Conservation (phyloP, 148 eudicot species). For the Vaccinium myrtillus region DNA sequence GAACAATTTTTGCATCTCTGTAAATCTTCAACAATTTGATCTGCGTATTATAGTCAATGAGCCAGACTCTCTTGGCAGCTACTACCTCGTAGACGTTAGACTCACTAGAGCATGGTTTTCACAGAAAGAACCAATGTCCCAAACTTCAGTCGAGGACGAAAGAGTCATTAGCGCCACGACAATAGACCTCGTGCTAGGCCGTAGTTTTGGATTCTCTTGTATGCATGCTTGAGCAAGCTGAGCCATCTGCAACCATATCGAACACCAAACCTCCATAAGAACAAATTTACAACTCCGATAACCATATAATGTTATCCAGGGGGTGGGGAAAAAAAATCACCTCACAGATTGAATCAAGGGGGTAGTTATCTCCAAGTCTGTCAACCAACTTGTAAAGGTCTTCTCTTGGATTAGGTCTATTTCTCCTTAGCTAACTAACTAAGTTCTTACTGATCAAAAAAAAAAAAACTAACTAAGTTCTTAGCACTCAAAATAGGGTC, state of each 20-base stretch:
- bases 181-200: slow-evolving; percentile 74
- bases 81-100: slow-evolving; percentile 62
- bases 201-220: slow-evolving; percentile 56
- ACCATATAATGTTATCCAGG: too few relatives aligned
- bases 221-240: slow-evolving; percentile 81
- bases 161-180: slow-evolving; percentile 67
- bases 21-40: too few relatives aligned
- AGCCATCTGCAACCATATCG: slow-evolving; percentile 34
- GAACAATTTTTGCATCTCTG: too few relatives aligned
- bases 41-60: background rate
- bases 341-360: slow-evolving; percentile 48
- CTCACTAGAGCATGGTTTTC: slow-evolving; percentile 49
- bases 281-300: background rate
- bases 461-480: too few relatives aligned
- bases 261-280: background rate
- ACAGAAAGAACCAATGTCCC: slow-evolving; percentile 62
- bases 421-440: background rate
- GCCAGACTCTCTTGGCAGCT: background rate
- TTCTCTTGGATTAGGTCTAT: slow-evolving; percentile 44
- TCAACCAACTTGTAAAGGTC: slow-evolving; percentile 59
- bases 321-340: slow-evolving; percentile 11
- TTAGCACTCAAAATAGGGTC: too few relatives aligned
- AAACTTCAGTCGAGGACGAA: slow-evolving; percentile 56
- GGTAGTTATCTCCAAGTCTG: slow-evolving; percentile 11
- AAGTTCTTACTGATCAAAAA: too few relatives aligned